A percentile compares a stretch with the other conserved stretches of the same genome.
These are phyloP conservation scores for Penicillium olsonii DNA, from an alignment of 2,329 filamentous ascomycete genomes.

Conservation along the genomic window DNA sequence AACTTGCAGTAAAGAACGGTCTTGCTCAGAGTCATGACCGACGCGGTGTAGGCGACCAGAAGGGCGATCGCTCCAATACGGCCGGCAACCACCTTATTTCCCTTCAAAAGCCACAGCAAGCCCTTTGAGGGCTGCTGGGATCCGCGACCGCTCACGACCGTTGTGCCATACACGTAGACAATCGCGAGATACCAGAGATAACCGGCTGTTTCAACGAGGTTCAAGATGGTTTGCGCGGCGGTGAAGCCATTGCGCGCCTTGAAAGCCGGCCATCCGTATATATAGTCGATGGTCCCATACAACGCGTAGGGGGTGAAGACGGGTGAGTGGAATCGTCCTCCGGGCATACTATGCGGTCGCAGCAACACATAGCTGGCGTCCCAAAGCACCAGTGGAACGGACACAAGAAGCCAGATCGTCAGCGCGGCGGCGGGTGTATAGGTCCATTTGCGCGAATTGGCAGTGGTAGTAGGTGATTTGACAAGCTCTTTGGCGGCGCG, in stretches of 20 bases:
- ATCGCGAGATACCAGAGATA: constrained; percentile 65
- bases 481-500: constrained; percentile 23
- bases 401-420: constrained; percentile 72
- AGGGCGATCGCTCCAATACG: constrained; percentile 56
- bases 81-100: constrained; percentile 55
- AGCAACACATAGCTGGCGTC: constrained; percentile 77
- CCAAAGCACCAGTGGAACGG: constrained; percentile 78
- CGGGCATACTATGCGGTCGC: constrained; percentile 79
- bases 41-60: constrained; percentile 60
- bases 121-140: constrained; percentile 34
- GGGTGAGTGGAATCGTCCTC: constrained; percentile 70
- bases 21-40: constrained; percentile 67
- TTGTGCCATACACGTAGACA: constrained; percentile 47
- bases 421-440: constrained; percentile 63
- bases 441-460: constrained; percentile 46
- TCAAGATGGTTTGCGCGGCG: constrained; percentile 69
- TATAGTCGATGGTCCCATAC: constrained; percentile 76
- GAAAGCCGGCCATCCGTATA: constrained; percentile 77
- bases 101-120: constrained; percentile 47
- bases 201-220: constrained; percentile 66
- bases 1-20: constrained; percentile 65
- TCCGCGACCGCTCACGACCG: constrained; percentile 29
- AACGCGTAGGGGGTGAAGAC: constrained; percentile 77
- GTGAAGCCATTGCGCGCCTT: constrained; percentile 72
- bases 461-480: constrained; percentile 27